Evolutionary conservation across 139 green algal species (phyloP).

Genomic region (Klebsormidium nitens): DNA sequence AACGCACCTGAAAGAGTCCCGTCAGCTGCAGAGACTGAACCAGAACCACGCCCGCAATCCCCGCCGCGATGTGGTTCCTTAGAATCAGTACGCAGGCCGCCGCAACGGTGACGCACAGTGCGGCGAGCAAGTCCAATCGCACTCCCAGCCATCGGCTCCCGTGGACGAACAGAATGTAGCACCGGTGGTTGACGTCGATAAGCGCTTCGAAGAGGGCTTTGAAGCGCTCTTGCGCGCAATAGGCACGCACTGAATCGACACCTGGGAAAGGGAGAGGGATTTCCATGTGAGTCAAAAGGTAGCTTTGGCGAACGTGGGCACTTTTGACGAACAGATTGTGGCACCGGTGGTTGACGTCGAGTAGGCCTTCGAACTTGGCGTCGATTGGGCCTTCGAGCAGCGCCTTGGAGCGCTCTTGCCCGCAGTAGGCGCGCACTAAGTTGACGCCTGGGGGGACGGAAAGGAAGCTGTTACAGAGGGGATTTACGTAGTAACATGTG

Average conservation of each 20-base stretch:
- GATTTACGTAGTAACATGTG: conserved; percentile 35
- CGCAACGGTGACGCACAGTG: conserved; percentile 39
- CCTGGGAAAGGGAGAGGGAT: conserved; percentile 52
- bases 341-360: conserved; percentile 44
- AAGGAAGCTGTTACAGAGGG: too few species aligned
- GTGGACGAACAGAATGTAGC: conserved; percentile 40
- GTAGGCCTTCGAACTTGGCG: too few species aligned
- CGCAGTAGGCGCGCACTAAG: conserved; percentile 81
- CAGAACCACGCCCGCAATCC: conserved; percentile 28
- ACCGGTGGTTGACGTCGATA: conserved; percentile 43
- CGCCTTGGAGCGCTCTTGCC: neutral
- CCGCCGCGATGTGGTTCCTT: conserved; percentile 7
- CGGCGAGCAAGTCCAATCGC: conserved; percentile 83
- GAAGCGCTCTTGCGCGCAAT: conserved; percentile 29
- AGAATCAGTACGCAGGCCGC: conserved; percentile 22
- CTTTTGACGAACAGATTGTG: conserved; percentile 39
- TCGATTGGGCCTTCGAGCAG: conserved; percentile 17
- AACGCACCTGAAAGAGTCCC: conserved; percentile 19
- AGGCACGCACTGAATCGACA: conserved; percentile 86
- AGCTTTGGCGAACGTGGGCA: too few species aligned
- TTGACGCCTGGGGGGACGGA: conserved; percentile 73
- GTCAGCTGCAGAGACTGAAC: conserved; percentile 31
- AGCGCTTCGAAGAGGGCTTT: neutral
- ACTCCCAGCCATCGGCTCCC: conserved; percentile 85
- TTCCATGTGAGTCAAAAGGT: too few species aligned